Evolutionary conservation across 139 green algal species (phyloP), one percentile per base, ranked within the genome.

Genomic region (Chlorella sp.): DNA sequence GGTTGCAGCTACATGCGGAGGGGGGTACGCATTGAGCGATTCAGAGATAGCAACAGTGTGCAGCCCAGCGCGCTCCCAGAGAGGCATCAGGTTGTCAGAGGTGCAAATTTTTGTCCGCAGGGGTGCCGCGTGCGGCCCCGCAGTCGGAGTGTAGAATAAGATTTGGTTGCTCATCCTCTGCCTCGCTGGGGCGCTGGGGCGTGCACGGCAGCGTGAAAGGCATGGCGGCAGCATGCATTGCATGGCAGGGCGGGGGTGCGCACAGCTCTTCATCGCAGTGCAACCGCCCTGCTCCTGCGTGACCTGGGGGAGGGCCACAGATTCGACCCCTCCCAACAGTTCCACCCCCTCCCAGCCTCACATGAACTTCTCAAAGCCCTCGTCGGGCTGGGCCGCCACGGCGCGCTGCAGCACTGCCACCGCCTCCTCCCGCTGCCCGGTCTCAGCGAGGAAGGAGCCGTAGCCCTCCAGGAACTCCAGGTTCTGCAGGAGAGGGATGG

Each of bases 301-400:
- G n/a, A n/a, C n/a, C n/a, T n/a, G n/a, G n/a, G n/a, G n/a, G n/a
- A n/a, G n/a, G n/a, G n/a, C n/a, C n/a, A n/a, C n/a, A n/a, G n/a
- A n/a, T n/a, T n/a, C n/a, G n/a, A n/a, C n/a, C n/a, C n/a, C n/a
- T n/a, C n/a, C n/a, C n/a, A n/a, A n/a, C n/a, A n/a, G n/a, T n/a
- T n/a, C n/a, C n/a, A n/a, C n/a, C n/a, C n/a, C n/a, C n/a, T n/a
- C n/a, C n/a, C n/a, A n/a, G 71, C 1, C 21, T 85, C 71, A 98
- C 90, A 98, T 94, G 87, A 94, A 98, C 84, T 98, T 98, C 62
- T 97, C 93, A 80, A 93, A 94, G 20, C 95, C 95, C 1, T 73
- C 65, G 5, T 96, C 89, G 1, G 95, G 95, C 38, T 86, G 85
- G 18, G 95, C 32, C 30, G 83, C 60, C 23, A 94, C 92, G 2